A percentile compares a stretch with the other conserved stretches of the same genome.
Evolutionary conservation across 352 stramenopile genomes (phyloP).

Genomic region (Pythium phragmiticola): DNA sequence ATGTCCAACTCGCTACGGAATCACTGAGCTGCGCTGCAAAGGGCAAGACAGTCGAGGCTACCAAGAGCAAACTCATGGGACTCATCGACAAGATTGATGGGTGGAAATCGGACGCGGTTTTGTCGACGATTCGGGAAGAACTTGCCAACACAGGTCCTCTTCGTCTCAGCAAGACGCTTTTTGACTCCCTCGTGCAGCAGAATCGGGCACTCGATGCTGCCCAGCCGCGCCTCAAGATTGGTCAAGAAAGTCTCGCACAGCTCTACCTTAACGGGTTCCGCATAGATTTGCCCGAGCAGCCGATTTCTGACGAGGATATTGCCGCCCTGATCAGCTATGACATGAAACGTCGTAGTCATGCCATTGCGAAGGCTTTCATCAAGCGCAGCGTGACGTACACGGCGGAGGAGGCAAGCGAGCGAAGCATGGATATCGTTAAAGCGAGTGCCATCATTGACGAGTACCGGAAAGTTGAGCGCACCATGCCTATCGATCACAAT

Average conservation of each 20-base stretch:
- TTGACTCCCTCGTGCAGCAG: conserved; percentile 32
- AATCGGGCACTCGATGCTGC: conserved; percentile 43
- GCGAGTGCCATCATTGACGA: conserved; percentile 79
- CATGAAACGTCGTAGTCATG: conserved; percentile 63
- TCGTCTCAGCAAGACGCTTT: neutral
- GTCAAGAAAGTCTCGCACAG: conserved; percentile 31
- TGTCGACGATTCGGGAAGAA: conserved; percentile 15
- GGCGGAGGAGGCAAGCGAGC: conserved; percentile 43
- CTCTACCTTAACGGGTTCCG: conserved; percentile 75
- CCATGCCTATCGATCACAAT: conserved; percentile 33
- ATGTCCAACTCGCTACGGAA: conserved; percentile 59
- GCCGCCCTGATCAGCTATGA: conserved; percentile 65
- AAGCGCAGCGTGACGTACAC: conserved; percentile 53
- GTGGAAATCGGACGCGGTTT: conserved; percentile 22
- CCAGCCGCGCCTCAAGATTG: conserved; percentile 27
- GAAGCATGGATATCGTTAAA: conserved; percentile 76
- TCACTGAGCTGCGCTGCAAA: conserved; percentile 55
- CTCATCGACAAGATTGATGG: conserved; percentile 32
- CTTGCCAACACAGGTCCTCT: conserved; percentile 1
- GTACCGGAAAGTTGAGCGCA: conserved; percentile 56
- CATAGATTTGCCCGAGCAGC: conserved; percentile 50
- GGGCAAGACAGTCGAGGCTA: conserved; percentile 45
- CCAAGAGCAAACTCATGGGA: conserved; percentile 47
- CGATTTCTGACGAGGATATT: conserved; percentile 64
- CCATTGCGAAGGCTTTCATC: conserved; percentile 70